Evolutionary conservation across 345 rosid genomes (phyloP), one percentile per base, ranked within the genome.

Genomic region (Cardiospermum halicacabum): DNA sequence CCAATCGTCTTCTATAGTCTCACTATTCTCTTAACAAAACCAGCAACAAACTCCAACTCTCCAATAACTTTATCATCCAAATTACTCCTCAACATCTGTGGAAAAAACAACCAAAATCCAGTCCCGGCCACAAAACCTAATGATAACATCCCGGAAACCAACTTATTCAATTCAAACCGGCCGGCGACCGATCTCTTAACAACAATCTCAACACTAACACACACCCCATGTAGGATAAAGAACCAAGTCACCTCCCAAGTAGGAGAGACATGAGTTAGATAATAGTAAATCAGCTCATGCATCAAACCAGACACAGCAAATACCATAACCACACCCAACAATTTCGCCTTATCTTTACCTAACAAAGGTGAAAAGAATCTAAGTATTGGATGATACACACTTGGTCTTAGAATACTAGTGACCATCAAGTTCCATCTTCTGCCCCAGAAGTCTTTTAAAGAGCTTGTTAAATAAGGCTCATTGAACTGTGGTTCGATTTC

Each of bases 401-500:
- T 72, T 0, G 81, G 80, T 0, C 91, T 80, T 45, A 89, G 84
- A 30, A 87, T 53, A 9, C 70, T 55, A 0, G 89, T 64, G 45
- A 83, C 90, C 82, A 84, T 80, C 15, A 84, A 82, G 66, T 87
- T 92, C 95, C 98, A 92, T 48, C 98, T 70, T 0, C 71, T 79
- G 32, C 96, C 82, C 96, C 96, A 92, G 36, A 89, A 92, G 72
- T 89, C 93, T 65, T 92, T 96, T 0, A 92, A 67, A 2, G 95
- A 89, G 39, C 89, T 85, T 40, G 92, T 22, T 3, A 87, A 69
- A 69, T 80, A 85, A 2, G 91, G 96, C 48, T 84, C 86, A 34
- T 81, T 76, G 65, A 82, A 89, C 50, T 78, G 88, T 13, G 91
- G 92, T 65, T 85, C 85, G 9, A 85, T 56, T 53, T 85, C 88